A percentile compares a stretch with the other conserved stretches of the same genome.
phyloP scores from a whole-genome alignment of 345 rosid genomes.

The Anastatica hierochuntica region DNA sequence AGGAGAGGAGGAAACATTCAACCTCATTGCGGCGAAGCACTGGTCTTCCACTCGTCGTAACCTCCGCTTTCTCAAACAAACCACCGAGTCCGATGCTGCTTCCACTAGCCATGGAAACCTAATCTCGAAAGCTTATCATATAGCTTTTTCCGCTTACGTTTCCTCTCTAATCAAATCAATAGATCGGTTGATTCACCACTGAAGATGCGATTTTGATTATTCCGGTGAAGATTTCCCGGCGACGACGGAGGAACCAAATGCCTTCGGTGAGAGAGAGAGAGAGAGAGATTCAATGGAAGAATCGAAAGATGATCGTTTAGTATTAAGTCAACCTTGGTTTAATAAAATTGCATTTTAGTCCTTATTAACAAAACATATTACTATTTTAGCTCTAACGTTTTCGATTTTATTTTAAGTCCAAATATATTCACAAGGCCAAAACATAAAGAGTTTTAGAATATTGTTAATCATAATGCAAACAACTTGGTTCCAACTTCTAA shows the following conservation, averaged over 20 bases:
- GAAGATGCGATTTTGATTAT: not conserved
- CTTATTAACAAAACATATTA: not conserved
- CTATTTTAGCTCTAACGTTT: not conserved
- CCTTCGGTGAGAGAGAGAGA: not conserved
- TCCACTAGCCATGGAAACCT: conserved; percentile 21
- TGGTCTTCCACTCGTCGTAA: conserved; percentile 74
- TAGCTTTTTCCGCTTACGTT: not conserved
- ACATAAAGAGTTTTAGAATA: no score
- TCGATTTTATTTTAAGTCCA: not conserved
- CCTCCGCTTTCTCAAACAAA: conserved; percentile 32
- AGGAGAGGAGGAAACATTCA: conserved; percentile 62
- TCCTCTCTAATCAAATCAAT: not conserved
- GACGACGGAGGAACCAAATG: not conserved
- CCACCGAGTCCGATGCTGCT: conserved; percentile 15
- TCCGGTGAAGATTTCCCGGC: conserved; percentile 1
- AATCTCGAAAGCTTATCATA: conserved; percentile 6
- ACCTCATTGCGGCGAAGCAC: conserved; percentile 60
- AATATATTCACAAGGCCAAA: not conserved
- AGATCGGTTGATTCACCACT: not conserved
- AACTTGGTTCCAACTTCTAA: not conserved
- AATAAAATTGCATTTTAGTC: not conserved
- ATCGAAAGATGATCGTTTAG: not conserved
- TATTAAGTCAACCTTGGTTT: not conserved
- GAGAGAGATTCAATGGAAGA: not conserved
- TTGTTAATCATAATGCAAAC: not conserved